Percentiles rank a stretch among this genome's conserved stretches.
Conservation (phyloP, 257 asterid genomes). For the Handroanthus guayacan region DNA sequence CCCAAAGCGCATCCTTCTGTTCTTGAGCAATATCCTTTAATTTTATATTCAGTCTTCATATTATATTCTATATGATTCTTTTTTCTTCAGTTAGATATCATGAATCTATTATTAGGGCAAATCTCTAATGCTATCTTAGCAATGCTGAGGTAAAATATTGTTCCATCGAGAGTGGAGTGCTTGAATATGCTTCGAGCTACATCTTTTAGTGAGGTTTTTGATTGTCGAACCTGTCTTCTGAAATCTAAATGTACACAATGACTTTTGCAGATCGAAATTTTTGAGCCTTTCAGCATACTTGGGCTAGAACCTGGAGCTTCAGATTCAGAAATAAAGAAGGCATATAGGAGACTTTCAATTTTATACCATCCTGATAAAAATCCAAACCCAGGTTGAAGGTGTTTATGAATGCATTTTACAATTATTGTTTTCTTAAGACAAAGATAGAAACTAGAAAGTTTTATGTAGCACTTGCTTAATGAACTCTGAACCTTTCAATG, state of each 20-base stretch:
- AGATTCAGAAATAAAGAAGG: slow-evolving; percentile 95
- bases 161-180: slow-evolving; percentile 18
- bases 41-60: not conserved
- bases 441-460: slow-evolving; percentile 23
- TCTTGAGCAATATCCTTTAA: not conserved
- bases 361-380: slow-evolving; percentile 99
- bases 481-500: slow-evolving; percentile 39
- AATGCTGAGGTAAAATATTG: slow-evolving; percentile 5
- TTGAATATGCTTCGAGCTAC: slow-evolving; percentile 18
- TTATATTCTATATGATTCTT: not conserved
- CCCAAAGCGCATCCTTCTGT: not conserved
- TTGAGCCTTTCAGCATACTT: slow-evolving; percentile 96
- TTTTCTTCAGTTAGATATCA: not conserved
- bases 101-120: not conserved
- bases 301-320: slow-evolving; percentile 93
- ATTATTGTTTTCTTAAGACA: slow-evolving; percentile 25
- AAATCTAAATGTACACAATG: slow-evolving; percentile 20
- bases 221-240: slow-evolving; percentile 30
- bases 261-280: slow-evolving; percentile 64
- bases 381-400: slow-evolving; percentile 99
- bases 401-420: slow-evolving; percentile 45
- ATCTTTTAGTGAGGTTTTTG: slow-evolving; percentile 21
- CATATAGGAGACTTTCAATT: slow-evolving; percentile 95
- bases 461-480: slow-evolving; percentile 34
- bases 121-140: slow-evolving; percentile 1